Evolutionary conservation across 2,329 filamentous ascomycete genomes (phyloP), one percentile per base, ranked within the genome.

Genomic region (Pestalotiopsis fici): DNA sequence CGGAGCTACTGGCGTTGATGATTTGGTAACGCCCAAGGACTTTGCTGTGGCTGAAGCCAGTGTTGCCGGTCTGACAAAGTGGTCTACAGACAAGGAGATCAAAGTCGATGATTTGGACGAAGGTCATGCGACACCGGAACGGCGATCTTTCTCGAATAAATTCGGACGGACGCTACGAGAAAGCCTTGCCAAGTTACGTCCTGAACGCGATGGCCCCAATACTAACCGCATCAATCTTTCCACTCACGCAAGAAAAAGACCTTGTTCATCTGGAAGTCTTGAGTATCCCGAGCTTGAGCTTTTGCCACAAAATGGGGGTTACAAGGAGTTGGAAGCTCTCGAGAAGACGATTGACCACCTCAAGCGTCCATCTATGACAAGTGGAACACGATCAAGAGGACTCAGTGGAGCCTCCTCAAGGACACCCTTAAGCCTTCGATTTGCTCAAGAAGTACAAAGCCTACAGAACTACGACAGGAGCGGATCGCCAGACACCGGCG

Each of bases 251-350:
- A 70, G 31, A 43, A 43, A 55, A 21, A 61, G 59, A 6, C 67
- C 28, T n/a, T 67, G 66, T 39, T 35, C 59, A 15, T 65, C 69
- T 21, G 66, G 70, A 18, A 43, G 72, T 66, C 66, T 78, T 7
- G 78, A 79, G 59, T 79, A 79, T n/a, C 78, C 77, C 0, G 78
- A 79, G 61, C 74, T 80, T 7, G 77, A 80, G 65, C 73, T 79
- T 43, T 71, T 77, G 50, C 77, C 78, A 6, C 75, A 73, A 55
- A 71, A 72, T n/a, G 73, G 70, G 18, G 72, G 75, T 1, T 78
- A 75, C 63, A 72, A 73, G 64, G 78, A 79, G 55, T 63, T 79
- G 4, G 70, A 77, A 56, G 77, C 77, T 35, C 68, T 78, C 5
- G 75, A 76, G 65, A 67, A 72, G 43, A 74, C 77, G 55, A 78